Conservation (phyloP, 2,329 filamentous ascomycete genomes). For the Aspergillus pseudonomiae region DNA sequence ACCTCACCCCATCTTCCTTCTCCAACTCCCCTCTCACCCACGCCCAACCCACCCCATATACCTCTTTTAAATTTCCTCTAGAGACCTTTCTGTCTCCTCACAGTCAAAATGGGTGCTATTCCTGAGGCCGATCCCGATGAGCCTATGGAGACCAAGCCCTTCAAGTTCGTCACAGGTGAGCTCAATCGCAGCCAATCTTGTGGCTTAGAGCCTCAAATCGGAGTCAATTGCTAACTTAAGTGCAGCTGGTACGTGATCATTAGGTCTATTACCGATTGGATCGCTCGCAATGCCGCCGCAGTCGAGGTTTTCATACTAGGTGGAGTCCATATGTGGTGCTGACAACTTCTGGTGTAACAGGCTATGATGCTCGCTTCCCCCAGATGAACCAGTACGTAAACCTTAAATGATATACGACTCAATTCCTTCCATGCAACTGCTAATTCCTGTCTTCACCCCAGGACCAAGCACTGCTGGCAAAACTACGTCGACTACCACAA, state of each 20-base stretch:
- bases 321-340: constrained; percentile 25
- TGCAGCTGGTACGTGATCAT: constrained; percentile 52
- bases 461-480: constrained; percentile 99
- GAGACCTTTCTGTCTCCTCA: constrained; percentile 23
- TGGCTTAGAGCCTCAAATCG: constrained; percentile 30
- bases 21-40: constrained; percentile 26
- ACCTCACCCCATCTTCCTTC: constrained; percentile 33
- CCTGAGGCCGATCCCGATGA: constrained; percentile 66
- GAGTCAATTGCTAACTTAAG: constrained; percentile 45
- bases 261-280: constrained; percentile 17
- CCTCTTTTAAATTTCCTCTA: constrained; percentile 10
- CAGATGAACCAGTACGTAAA: constrained; percentile 73
- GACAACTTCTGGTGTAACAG: constrained; percentile 55
- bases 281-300: constrained; percentile 13
- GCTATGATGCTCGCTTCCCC: constrained; percentile 98
- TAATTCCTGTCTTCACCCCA: constrained; percentile 27
- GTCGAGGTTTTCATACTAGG: constrained; percentile 13
- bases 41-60: constrained; percentile 15
- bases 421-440: constrained; percentile 4
- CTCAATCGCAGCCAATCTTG: constrained; percentile 23
- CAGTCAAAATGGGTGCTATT: constrained; percentile 80
- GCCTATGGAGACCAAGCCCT: constrained; percentile 92
- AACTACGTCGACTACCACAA: constrained; percentile 99
- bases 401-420: not conserved
- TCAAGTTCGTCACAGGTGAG: constrained; percentile 99